These are phyloP conservation scores for Chrysoporthe deuterocubensis DNA, from an alignment of 2,329 filamentous ascomycete genomes.

Conservation along the genomic window DNA sequence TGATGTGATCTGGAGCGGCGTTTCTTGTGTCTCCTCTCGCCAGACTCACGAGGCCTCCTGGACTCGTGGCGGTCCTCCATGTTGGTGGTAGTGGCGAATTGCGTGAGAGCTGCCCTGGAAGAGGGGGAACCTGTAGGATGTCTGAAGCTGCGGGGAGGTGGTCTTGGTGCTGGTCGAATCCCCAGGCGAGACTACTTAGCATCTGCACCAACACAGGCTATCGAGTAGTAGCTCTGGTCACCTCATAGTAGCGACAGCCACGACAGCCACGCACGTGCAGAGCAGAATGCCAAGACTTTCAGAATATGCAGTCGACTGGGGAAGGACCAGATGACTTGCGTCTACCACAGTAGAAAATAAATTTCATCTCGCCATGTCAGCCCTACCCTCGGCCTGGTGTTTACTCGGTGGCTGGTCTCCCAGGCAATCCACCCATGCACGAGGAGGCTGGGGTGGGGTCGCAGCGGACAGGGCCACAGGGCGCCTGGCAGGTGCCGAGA, in stretches of 20 bases:
- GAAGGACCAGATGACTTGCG: too few relatives aligned
- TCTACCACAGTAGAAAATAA: not conserved
- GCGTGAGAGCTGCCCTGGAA: not conserved
- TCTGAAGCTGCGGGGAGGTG: not conserved
- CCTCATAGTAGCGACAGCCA: not conserved
- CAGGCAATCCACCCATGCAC: conserved; percentile 21
- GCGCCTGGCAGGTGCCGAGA: conserved; percentile 12
- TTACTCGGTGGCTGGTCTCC: conserved; percentile 29
- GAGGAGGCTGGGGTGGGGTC: conserved; percentile 23
- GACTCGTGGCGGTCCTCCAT: conserved; percentile 21
- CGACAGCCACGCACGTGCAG: conserved; percentile 12
- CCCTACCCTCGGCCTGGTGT: conserved; percentile 2
- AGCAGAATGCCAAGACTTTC: conserved; percentile 6
- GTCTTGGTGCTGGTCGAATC: not conserved
- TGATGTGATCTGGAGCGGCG: conserved; percentile 30
- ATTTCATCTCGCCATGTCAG: not conserved
- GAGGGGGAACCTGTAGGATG: not conserved
- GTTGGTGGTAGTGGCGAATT: not conserved
- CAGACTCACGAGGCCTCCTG: conserved; percentile 30
- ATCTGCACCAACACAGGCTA: conserved; percentile 1
- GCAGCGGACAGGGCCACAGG: not conserved
- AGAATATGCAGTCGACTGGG: not conserved
- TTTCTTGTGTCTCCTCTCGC: conserved; percentile 30
- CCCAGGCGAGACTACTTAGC: not conserved
- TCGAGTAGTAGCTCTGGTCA: not conserved